phyloP scores from a whole-genome alignment of 2,329 filamentous ascomycete species.

The Arthrinium phaeospermum region DNA sequence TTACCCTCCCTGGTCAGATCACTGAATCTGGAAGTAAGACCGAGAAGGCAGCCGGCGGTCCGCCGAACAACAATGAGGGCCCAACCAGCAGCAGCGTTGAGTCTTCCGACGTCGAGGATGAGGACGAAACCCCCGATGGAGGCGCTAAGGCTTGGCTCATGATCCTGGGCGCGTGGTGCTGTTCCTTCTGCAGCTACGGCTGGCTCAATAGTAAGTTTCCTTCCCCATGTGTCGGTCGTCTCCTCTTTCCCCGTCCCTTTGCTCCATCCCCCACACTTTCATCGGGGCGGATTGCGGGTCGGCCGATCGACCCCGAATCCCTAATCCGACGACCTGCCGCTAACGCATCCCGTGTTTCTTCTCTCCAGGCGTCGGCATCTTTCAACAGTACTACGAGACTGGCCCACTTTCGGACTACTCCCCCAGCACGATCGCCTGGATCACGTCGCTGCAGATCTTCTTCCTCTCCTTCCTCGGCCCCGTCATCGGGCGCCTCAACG shows the following conservation, averaged over 20 bases:
- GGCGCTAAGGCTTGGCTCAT: slow-evolving; percentile 32
- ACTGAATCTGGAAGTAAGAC: slow-evolving; percentile 13
- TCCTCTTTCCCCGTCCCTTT: background rate
- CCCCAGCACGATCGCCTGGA: slow-evolving; percentile 63
- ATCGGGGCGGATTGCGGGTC: background rate
- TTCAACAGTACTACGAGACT: slow-evolving; percentile 63
- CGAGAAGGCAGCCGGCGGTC: background rate
- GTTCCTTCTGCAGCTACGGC: slow-evolving; percentile 52
- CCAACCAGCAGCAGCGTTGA: background rate
- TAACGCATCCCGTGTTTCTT: slow-evolving; percentile 29
- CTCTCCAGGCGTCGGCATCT: slow-evolving; percentile 50
- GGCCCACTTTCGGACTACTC: slow-evolving; percentile 54
- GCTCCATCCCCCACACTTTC: too few species aligned
- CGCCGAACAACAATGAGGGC: background rate
- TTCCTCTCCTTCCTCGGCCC: slow-evolving; percentile 37
- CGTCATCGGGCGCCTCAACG: slow-evolving; percentile 65
- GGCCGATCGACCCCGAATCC: background rate
- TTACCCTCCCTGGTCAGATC: slow-evolving; percentile 15
- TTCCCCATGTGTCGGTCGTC: slow-evolving; percentile 25
- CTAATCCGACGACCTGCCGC: background rate
- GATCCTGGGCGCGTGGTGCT: slow-evolving; percentile 38
- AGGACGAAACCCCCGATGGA: slow-evolving; percentile 27
- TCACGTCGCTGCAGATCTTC: slow-evolving; percentile 60
- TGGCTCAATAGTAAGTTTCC: slow-evolving; percentile 50
- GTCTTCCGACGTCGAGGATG: background rate